phyloP scores from a whole-genome alignment of 2,329 filamentous ascomycete species.

The Curvularia sp. region DNA sequence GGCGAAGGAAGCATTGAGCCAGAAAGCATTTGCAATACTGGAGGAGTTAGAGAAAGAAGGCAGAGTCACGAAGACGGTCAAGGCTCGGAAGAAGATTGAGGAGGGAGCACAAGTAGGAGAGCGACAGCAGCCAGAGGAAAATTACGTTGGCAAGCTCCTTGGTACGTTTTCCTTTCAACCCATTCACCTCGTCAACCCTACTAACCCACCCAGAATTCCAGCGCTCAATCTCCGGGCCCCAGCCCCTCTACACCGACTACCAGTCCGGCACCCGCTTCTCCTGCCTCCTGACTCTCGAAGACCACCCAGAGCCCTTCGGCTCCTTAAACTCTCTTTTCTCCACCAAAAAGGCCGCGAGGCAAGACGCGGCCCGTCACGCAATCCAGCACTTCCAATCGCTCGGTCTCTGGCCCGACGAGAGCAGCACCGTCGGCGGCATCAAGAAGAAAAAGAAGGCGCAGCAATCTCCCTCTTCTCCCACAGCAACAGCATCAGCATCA shows the following conservation, averaged over 20 bases:
- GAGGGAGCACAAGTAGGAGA: neutral
- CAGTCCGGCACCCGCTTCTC: conserved; percentile 40
- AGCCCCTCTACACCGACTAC: conserved; percentile 50
- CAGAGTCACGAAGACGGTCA: conserved; percentile 30
- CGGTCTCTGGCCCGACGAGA: conserved; percentile 40
- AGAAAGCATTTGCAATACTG: conserved; percentile 40
- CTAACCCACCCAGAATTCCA: conserved; percentile 38
- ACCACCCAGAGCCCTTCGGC: conserved; percentile 45
- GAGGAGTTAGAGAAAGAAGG: conserved; percentile 31
- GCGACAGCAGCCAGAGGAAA: conserved; percentile 12
- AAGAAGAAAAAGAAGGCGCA: conserved; percentile 37
- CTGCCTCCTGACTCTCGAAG: conserved; percentile 40
- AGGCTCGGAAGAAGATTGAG: conserved; percentile 25
- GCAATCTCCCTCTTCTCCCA: neutral
- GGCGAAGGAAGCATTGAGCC: conserved; percentile 52
- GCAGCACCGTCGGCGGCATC: conserved; percentile 34
- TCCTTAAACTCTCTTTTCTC: conserved; percentile 40
- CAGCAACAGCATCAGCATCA: too few relatives aligned
- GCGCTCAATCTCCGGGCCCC: conserved; percentile 27
- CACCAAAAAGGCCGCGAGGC: conserved; percentile 53
- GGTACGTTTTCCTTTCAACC: conserved; percentile 32
- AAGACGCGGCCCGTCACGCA: conserved; percentile 52
- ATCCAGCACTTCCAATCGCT: conserved; percentile 51
- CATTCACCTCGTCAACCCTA: neutral
- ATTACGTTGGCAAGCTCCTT: conserved; percentile 51